These are phyloP conservation scores for Fusarium tuaranense DNA, from an alignment of 2,329 filamentous ascomycete species.

Conservation along the genomic window DNA sequence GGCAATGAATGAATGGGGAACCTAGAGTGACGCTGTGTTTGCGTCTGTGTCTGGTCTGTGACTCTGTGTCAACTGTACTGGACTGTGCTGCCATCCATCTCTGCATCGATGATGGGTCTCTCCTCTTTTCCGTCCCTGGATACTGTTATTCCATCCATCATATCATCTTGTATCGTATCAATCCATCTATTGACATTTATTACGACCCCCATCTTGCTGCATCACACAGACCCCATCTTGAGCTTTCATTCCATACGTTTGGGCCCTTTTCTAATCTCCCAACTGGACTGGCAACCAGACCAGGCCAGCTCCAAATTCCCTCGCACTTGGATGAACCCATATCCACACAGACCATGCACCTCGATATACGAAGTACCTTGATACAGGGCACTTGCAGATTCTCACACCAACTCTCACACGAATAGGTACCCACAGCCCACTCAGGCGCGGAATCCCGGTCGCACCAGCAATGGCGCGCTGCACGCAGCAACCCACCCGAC, in stretches of 20 bases:
- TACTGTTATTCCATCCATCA: neutral
- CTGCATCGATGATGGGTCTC: neutral
- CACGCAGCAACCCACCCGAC: conserved; percentile 36
- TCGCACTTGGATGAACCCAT: conserved; percentile 9
- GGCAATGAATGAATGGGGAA: neutral
- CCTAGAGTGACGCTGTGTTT: neutral
- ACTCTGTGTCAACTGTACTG: neutral
- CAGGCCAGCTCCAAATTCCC: neutral
- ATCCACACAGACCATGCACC: conserved; percentile 20
- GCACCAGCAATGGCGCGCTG: conserved; percentile 41
- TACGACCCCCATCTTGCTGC: neutral
- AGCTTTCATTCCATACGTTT: conserved; percentile 14
- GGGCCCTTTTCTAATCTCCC: conserved; percentile 7
- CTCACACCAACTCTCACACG: conserved; percentile 28
- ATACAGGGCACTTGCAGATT: conserved; percentile 15
- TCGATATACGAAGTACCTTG: conserved; percentile 16
- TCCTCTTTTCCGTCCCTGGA: neutral
- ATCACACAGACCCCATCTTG: neutral
- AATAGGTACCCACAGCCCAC: conserved; percentile 34
- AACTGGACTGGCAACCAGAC: neutral
- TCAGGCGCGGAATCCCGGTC: conserved; percentile 37
- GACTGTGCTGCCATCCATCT: neutral
- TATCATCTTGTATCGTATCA: neutral
- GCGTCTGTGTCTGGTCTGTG: neutral
- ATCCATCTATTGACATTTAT: neutral